These are phyloP conservation scores for Ganoderma lingzhi DNA, from an alignment of 1,284 basidiomycete genomes.

Conservation along the genomic window DNA sequence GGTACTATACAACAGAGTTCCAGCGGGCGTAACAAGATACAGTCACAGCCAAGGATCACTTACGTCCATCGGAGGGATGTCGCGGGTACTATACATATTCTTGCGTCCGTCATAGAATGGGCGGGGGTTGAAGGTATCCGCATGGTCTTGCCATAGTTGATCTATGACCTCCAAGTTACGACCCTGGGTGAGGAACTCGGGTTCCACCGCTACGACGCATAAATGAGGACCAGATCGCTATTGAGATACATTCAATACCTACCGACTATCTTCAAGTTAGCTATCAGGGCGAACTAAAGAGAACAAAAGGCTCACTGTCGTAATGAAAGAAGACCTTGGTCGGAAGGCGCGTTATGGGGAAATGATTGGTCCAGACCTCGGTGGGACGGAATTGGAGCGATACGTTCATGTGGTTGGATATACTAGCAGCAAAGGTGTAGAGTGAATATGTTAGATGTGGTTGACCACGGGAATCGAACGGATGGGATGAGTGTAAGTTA, in stretches of 20 bases:
- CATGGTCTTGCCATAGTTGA: slow-evolving; percentile 28
- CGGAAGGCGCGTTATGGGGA: slow-evolving; percentile 27
- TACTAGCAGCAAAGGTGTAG: neutral
- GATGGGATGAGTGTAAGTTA: neutral
- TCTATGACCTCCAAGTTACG: slow-evolving; percentile 35
- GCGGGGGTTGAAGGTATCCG: slow-evolving; percentile 31
- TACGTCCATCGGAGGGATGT: slow-evolving; percentile 14
- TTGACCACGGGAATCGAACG: neutral
- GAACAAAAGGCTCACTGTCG: slow-evolving; percentile 29
- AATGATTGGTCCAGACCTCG: slow-evolving; percentile 34
- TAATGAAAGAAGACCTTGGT: slow-evolving; percentile 33
- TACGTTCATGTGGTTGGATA: neutral
- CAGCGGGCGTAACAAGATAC: neutral
- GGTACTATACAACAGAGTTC: slow-evolving; percentile 2
- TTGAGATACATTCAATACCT: neutral
- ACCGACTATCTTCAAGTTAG: slow-evolving; percentile 18
- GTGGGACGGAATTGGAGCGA: neutral
- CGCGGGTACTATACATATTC: slow-evolving; percentile 31
- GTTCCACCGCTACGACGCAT: slow-evolving; percentile 17
- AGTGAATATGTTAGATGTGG: slow-evolving; percentile 1
- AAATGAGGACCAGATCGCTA: neutral
- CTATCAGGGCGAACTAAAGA: no score
- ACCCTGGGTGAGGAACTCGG: slow-evolving; percentile 21
- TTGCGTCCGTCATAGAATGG: slow-evolving; percentile 36
- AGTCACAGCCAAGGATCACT: neutral